Percentiles rank a stretch among this genome's conserved stretches.
Evolutionary conservation across 2,329 filamentous ascomycete genomes (phyloP).

Genomic region (Dactylellina sp.): DNA sequence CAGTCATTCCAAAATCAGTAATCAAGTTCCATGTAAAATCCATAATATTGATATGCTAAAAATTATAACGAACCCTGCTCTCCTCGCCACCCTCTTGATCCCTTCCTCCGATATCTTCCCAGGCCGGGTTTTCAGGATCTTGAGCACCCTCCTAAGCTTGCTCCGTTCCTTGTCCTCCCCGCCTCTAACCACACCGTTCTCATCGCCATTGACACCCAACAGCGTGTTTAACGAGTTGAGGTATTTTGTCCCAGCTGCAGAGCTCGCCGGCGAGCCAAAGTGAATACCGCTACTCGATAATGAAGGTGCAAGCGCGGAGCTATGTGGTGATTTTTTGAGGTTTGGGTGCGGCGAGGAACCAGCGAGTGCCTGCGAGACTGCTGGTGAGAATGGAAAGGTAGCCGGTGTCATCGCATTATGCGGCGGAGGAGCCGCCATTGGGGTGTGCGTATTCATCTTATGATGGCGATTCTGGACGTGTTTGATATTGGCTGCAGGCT

Average conservation of each 20-base stretch:
- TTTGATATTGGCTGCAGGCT: not conserved
- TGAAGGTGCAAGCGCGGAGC: conserved; percentile 47
- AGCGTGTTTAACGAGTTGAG: conserved; percentile 41
- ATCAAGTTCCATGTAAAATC: conserved; percentile 60
- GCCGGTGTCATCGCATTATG: conserved; percentile 48
- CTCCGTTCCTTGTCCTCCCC: conserved; percentile 49
- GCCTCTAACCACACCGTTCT: conserved; percentile 13
- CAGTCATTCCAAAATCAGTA: conserved; percentile 56
- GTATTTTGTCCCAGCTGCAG: conserved; percentile 46
- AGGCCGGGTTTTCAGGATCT: conserved; percentile 57
- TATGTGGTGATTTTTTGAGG: conserved; percentile 54
- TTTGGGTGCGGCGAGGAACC: conserved; percentile 50
- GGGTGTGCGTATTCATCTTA: conserved; percentile 47
- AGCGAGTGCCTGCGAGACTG: conserved; percentile 51
- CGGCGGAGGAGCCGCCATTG: conserved; percentile 38
- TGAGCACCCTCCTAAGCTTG: conserved; percentile 56
- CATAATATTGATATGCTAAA: not conserved
- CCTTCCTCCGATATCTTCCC: conserved; percentile 75
- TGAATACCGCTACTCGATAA: conserved; percentile 49
- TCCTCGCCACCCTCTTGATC: conserved; percentile 76
- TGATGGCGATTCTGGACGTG: not conserved
- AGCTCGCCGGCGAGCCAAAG: conserved; percentile 52
- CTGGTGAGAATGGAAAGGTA: conserved; percentile 51
- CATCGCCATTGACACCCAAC: conserved; percentile 25
- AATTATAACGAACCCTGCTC: conserved; percentile 67